Evolutionary conservation across 2,329 filamentous ascomycete genomes (phyloP).

Genomic region (Aspergillus sclerotialis): DNA sequence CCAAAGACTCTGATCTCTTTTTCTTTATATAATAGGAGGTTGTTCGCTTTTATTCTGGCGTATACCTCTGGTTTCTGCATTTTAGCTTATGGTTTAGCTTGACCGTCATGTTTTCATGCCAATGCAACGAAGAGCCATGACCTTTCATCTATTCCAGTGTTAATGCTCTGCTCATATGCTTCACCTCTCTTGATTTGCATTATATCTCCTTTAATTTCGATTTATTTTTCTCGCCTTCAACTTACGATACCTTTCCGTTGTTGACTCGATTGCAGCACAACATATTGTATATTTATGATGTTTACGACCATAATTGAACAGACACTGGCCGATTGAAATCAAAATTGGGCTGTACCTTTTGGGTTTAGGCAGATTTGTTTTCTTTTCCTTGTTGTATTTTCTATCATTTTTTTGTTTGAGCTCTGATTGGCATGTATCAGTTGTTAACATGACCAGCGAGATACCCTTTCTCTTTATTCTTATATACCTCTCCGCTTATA

Average conservation of each 20-base stretch:
- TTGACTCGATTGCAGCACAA: conserved; percentile 1
- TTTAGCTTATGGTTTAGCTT: conserved; percentile 19
- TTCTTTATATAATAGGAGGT: conserved; percentile 8
- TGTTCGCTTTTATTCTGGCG: conserved; percentile 14
- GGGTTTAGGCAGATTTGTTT: background rate
- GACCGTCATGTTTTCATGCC: conserved; percentile 26
- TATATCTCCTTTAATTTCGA: conserved; percentile 6
- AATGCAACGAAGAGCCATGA: conserved; percentile 36
- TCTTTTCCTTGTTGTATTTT: background rate
- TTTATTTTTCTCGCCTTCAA: conserved; percentile 1
- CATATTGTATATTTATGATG: background rate
- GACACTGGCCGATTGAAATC: background rate
- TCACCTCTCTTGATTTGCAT: conserved; percentile 7
- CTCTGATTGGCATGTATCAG: too few species aligned
- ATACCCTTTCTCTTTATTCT: background rate
- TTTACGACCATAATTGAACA: too few species aligned
- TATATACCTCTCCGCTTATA: too few species aligned
- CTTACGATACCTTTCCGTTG: conserved; percentile 4
- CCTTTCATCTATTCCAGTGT: conserved; percentile 13
- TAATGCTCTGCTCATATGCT: conserved; percentile 3
- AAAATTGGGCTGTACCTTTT: background rate
- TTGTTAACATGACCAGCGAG: background rate
- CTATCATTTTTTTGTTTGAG: too few species aligned
- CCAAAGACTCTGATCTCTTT: conserved; percentile 1
- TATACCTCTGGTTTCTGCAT: conserved; percentile 13